phyloP scores from a whole-genome alignment of 306 rosid species.

The Rosa multiflora region DNA sequence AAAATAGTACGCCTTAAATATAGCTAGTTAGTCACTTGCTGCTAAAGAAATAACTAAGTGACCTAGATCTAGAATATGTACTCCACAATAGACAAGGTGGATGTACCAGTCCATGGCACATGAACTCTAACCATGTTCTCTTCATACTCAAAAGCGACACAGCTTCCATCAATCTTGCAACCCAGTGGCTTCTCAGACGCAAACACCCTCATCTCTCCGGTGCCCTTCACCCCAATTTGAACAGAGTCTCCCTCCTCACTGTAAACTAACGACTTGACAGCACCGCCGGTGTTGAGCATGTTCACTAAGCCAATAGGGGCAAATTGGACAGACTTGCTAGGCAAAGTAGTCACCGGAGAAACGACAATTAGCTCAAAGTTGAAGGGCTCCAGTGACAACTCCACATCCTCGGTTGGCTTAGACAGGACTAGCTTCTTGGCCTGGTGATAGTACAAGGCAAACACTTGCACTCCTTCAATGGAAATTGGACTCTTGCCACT shows the following conservation, averaged over 20 bases:
- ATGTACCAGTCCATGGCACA: slow-evolving; percentile 77
- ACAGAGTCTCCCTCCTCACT: slow-evolving; percentile 36
- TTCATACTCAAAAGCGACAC: slow-evolving; percentile 52
- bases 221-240: slow-evolving; percentile 60
- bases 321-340: slow-evolving; percentile 43
- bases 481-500: slow-evolving; percentile 59
- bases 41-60: background rate
- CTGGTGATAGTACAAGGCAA: slow-evolving; percentile 64
- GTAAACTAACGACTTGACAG: slow-evolving; percentile 56
- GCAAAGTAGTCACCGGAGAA: slow-evolving; percentile 53
- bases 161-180: slow-evolving; percentile 55
- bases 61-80: slow-evolving; percentile 42
- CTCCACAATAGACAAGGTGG: slow-evolving; percentile 51
- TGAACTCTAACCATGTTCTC: slow-evolving; percentile 55
- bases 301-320: slow-evolving; percentile 85
- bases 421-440: slow-evolving; percentile 61
- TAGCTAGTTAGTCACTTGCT: slow-evolving; percentile 1
- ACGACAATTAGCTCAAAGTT: slow-evolving; percentile 80
- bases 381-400: slow-evolving; percentile 78
- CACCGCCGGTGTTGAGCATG: slow-evolving; percentile 90
- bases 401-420: slow-evolving; percentile 44
- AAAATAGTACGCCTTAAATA: background rate
- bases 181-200: slow-evolving; percentile 60
- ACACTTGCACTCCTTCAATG: slow-evolving; percentile 45
- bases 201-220: slow-evolving; percentile 75